Percentiles rank a stretch among this genome's conserved stretches.
Conservation (phyloP, 371 early-diverging fungal species). For the Mortierella sp. region DNA sequence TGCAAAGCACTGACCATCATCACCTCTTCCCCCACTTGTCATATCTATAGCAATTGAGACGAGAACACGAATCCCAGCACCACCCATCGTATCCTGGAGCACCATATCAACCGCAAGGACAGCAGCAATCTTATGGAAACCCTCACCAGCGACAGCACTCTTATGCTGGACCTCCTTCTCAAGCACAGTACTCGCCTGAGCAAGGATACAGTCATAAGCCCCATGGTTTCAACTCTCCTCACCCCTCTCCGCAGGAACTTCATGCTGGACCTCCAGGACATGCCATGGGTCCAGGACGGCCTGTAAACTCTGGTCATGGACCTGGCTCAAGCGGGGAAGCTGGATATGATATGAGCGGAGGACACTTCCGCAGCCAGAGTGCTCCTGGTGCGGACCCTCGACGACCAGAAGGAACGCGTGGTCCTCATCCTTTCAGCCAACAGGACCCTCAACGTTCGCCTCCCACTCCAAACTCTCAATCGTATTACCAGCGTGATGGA, state of each 20-base stretch:
- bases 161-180: conserved; percentile 33
- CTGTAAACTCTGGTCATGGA: conserved; percentile 8
- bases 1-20: conserved; percentile 10
- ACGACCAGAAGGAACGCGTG: conserved; percentile 15
- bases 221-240: conserved; percentile 22
- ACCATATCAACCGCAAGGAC: conserved; percentile 18
- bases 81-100: conserved; percentile 23
- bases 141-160: conserved; percentile 49
- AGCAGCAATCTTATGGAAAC: conserved; percentile 21
- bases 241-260: conserved; percentile 16
- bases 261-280: conserved; percentile 16
- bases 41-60: conserved; percentile 7
- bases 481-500: conserved; percentile 26
- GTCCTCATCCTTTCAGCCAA: conserved; percentile 35
- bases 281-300: conserved; percentile 13
- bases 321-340: conserved; percentile 11
- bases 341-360: conserved; percentile 26
- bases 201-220: conserved; percentile 28
- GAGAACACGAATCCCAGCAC: conserved; percentile 22
- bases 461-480: conserved; percentile 8
- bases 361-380: conserved; percentile 48
- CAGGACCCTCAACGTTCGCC: conserved; percentile 32
- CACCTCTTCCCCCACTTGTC: conserved; percentile 6
- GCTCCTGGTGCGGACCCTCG: conserved; percentile 48
- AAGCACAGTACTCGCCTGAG: conserved; percentile 26